These are phyloP conservation scores for Prunus dulcis DNA, from an alignment of 306 rosid genomes.

Conservation along the genomic window DNA sequence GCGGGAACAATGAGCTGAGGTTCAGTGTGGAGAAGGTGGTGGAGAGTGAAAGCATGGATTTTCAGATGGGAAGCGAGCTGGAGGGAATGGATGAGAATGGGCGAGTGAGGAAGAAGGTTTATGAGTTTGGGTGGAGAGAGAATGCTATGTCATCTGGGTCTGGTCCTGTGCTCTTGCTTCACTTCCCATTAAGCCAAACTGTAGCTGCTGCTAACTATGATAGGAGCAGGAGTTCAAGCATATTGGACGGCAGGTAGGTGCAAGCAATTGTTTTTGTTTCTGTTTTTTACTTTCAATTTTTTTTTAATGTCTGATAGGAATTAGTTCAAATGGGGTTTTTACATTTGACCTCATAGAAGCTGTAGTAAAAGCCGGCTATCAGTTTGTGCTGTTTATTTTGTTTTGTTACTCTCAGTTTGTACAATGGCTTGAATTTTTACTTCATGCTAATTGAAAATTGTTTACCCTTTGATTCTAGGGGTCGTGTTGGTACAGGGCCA, in stretches of 20 bases:
- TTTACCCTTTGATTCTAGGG: slow-evolving; percentile 28
- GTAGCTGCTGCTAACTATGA: slow-evolving; percentile 5
- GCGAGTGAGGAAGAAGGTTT: background rate
- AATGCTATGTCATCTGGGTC: slow-evolving; percentile 40
- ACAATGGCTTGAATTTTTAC: slow-evolving; percentile 11
- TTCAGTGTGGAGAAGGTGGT: slow-evolving; percentile 61
- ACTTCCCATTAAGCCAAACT: slow-evolving; percentile 45
- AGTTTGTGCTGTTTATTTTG: slow-evolving; percentile 4
- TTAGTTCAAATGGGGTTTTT: background rate
- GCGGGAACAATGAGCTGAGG: slow-evolving; percentile 46
- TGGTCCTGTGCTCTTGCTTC: slow-evolving; percentile 64
- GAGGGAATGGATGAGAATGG: slow-evolving; percentile 10
- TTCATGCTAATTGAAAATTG: background rate
- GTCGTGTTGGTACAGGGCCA: slow-evolving; percentile 35
- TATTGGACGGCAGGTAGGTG: slow-evolving; percentile 45
- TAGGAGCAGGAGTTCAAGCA: slow-evolving; percentile 26
- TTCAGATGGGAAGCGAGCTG: slow-evolving; percentile 21
- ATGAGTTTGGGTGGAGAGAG: slow-evolving; percentile 42
- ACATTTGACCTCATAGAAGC: background rate
- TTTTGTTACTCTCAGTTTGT: slow-evolving; percentile 7
- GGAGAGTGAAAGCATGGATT: slow-evolving; percentile 55
- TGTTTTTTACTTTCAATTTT: background rate
- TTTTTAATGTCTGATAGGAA: background rate
- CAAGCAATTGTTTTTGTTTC: background rate
- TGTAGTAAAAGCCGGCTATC: background rate